A percentile compares a stretch with the other conserved stretches of the same genome.
Evolutionary conservation across 1,284 basidiomycete species (phyloP).

Genomic region (Boletus mariae): DNA sequence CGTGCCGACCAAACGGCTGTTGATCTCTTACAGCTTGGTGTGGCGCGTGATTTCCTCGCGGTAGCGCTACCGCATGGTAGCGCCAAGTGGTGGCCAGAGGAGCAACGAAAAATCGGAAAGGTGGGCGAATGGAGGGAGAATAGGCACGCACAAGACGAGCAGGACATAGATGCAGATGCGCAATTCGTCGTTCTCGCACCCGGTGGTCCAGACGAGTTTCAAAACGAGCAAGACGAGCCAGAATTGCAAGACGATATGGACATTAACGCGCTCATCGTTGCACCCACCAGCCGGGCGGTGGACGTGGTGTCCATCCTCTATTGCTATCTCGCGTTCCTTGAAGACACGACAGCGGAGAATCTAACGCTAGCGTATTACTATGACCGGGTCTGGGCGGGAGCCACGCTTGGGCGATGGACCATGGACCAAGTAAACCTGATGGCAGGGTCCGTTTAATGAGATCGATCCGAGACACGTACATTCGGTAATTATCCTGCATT

Average conservation of each 20-base stretch:
- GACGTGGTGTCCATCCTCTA: neutral
- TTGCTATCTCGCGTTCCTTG: neutral
- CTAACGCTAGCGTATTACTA: neutral
- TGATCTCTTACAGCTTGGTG: neutral
- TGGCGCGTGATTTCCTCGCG: neutral
- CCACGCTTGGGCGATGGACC: neutral
- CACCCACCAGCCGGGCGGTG: neutral
- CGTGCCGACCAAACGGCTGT: too few relatives aligned
- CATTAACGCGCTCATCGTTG: too few relatives aligned
- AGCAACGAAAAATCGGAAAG: neutral
- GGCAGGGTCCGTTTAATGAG: too few relatives aligned
- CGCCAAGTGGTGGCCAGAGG: neutral
- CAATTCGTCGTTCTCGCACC: too few relatives aligned
- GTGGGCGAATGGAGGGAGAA: too few relatives aligned
- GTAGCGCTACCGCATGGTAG: neutral
- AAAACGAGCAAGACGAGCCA: too few relatives aligned
- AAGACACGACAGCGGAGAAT: neutral
- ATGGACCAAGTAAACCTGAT: neutral
- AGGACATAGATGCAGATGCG: too few relatives aligned
- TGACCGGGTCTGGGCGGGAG: slow-evolving; percentile 10
- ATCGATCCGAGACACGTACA: neutral
- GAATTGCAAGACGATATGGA: neutral
- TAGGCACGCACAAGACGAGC: too few relatives aligned
- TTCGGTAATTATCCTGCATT: too few relatives aligned
- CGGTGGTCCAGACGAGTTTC: too few relatives aligned